Conservation (phyloP, 164 flowering plant species). For the Nymphaea colorata region DNA sequence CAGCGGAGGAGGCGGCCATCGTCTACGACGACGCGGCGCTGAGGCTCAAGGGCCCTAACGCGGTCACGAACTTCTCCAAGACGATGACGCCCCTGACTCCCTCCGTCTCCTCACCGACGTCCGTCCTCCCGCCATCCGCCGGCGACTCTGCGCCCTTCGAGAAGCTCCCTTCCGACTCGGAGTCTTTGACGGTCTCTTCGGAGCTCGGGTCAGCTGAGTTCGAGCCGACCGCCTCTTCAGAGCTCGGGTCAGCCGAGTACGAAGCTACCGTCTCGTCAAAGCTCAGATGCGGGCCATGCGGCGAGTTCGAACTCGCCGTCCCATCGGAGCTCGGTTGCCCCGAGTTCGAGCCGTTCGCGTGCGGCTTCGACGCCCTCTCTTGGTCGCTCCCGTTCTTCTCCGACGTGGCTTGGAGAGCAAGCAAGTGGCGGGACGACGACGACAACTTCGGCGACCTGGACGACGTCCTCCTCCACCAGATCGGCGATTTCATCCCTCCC, state of each 20-base stretch:
- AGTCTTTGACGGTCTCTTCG: neutral
- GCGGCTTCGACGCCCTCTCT: conserved; percentile 2
- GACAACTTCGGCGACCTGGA: conserved; percentile 28
- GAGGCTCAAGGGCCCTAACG: conserved; percentile 41
- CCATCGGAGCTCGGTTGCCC: too few relatives aligned
- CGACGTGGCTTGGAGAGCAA: conserved; percentile 13
- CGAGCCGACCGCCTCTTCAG: too few relatives aligned
- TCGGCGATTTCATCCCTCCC: conserved; percentile 19
- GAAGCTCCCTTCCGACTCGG: neutral
- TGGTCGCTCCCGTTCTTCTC: conserved; percentile 10
- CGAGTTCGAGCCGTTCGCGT: neutral
- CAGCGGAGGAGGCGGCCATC: conserved; percentile 62
- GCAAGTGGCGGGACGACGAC: conserved; percentile 9
- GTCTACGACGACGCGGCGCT: conserved; percentile 58
- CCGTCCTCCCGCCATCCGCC: conserved; percentile 25
- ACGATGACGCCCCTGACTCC: neutral
- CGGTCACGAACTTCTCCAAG: conserved; percentile 34
- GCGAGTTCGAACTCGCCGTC: too few relatives aligned
- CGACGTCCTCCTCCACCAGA: conserved; percentile 1
- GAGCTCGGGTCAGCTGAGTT: too few relatives aligned
- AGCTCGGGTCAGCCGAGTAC: too few relatives aligned
- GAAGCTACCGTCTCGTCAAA: too few relatives aligned
- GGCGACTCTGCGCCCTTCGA: neutral
- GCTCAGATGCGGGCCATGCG: too few relatives aligned
- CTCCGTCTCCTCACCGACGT: conserved; percentile 37